Percentiles rank a stretch among this genome's conserved stretches.
Evolutionary conservation across 805 yeast species (phyloP).

Genomic region (Saturnispora kantuleensis): DNA sequence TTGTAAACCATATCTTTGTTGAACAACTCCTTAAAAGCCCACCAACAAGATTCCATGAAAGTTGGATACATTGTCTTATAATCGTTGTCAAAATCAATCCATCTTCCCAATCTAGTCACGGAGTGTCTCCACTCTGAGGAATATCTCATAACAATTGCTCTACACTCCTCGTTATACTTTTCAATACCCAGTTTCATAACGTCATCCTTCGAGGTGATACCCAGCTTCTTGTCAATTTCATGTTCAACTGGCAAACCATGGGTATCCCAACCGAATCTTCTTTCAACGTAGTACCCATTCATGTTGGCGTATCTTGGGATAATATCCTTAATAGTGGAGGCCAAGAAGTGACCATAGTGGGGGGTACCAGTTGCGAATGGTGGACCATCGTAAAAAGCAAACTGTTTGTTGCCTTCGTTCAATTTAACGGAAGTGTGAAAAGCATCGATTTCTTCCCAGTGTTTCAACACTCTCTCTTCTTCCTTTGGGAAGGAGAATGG

Average conservation of each 20-base stretch:
- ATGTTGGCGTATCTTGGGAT: constrained; percentile 96
- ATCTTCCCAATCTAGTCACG: constrained; percentile 91
- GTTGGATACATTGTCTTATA: constrained; percentile 92
- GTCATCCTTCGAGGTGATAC: constrained; percentile 87
- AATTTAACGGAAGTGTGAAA: constrained; percentile 77
- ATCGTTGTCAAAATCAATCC: constrained; percentile 99
- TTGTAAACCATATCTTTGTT: constrained; percentile 85
- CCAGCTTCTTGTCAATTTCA: constrained; percentile 95
- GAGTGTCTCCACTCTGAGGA: constrained; percentile 92
- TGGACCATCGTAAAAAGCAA: constrained; percentile 96
- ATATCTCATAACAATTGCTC: constrained; percentile 95
- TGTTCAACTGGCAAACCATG: constrained; percentile 98
- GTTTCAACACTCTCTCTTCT: constrained; percentile 70
- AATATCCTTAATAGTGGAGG: constrained; percentile 94
- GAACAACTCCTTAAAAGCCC: constrained; percentile 89
- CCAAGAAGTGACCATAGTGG: constrained; percentile 94
- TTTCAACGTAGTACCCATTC: constrained; percentile 93
- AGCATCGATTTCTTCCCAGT: constrained; percentile 92
- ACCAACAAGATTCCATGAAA: constrained; percentile 98
- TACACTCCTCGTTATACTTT: constrained; percentile 89
- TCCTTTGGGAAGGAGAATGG: constrained; percentile 73
- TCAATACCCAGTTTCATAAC: constrained; percentile 91
- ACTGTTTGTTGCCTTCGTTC: constrained; percentile 76
- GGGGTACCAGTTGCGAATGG: constrained; percentile 99
- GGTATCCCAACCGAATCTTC: constrained; percentile 99